Conservation (phyloP, 1,139 yeast species). For the Pichia sp. region DNA sequence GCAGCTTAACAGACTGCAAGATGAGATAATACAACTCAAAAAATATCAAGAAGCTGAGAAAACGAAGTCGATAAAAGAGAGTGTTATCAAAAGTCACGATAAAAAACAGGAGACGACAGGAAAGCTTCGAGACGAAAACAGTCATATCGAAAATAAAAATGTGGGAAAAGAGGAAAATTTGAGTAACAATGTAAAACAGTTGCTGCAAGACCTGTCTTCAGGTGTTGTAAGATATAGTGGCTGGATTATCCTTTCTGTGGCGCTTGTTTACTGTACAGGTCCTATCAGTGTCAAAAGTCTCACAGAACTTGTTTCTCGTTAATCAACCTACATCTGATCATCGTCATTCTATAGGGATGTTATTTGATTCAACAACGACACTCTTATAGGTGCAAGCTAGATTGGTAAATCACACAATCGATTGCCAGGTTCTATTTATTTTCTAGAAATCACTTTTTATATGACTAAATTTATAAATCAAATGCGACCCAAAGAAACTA, state of each 20-base stretch:
- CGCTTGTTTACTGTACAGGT: slow-evolving; percentile 2
- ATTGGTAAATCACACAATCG: neutral
- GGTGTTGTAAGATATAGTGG: slow-evolving; percentile 6
- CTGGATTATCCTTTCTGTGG: slow-evolving; percentile 1
- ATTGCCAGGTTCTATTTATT: neutral
- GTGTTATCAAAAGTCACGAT: neutral
- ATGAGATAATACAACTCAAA: neutral
- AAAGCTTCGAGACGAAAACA: neutral
- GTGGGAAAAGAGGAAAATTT: neutral
- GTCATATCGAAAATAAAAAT: neutral
- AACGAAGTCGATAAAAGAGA: neutral
- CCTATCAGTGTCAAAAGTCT: neutral
- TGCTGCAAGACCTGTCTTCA: neutral
- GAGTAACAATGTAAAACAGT: neutral
- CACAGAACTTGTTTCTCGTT: slow-evolving; percentile 4
- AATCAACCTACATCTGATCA: neutral
- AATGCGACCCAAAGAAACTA: neutral
- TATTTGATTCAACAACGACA: no score
- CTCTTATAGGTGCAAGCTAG: no score
- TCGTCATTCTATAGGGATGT: no score
- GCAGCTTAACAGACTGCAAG: neutral
- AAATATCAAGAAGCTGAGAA: neutral
- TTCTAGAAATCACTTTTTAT: neutral
- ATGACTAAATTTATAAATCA: neutral
- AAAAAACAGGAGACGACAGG: neutral